Percentiles rank a stretch among this genome's conserved stretches.
These are phyloP conservation scores for Pulveroboletus sp. DNA, from an alignment of 768 basidiomycete genomes.

Conservation along the genomic window DNA sequence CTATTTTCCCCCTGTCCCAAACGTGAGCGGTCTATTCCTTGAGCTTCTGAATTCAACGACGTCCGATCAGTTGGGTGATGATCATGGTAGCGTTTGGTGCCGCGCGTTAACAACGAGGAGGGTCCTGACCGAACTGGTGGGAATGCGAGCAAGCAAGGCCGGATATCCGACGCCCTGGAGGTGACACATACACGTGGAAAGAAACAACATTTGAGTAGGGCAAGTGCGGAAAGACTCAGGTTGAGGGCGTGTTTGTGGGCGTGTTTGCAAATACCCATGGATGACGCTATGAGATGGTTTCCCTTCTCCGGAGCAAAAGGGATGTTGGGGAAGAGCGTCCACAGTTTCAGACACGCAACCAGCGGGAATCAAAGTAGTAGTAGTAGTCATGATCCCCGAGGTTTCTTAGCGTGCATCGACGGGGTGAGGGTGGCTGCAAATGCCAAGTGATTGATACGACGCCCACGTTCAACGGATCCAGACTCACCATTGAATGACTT, in stretches of 20 bases:
- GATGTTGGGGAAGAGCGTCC: not conserved
- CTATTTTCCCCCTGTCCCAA: constrained; percentile 7
- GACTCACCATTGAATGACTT: not conserved
- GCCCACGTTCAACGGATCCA: not conserved
- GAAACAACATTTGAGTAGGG: not conserved
- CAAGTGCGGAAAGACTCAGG: constrained; percentile 8
- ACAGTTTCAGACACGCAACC: not conserved
- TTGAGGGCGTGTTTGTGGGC: constrained; percentile 15
- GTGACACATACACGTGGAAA: constrained; percentile 9
- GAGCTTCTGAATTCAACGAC: constrained; percentile 1
- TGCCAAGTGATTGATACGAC: too few relatives aligned
- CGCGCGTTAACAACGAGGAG: constrained; percentile 26
- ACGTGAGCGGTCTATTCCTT: not conserved
- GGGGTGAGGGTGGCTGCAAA: too few relatives aligned
- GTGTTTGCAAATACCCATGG: constrained; percentile 8
- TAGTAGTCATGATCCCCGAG: not conserved
- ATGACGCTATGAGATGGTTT: not conserved
- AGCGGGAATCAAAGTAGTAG: not conserved
- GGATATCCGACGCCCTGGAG: constrained; percentile 2
- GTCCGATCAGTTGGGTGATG: constrained; percentile 10
- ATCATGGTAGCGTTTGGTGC: constrained; percentile 8
- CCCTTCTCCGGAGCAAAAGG: not conserved
- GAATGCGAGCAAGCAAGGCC: constrained; percentile 1
- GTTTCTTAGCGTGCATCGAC: too few relatives aligned
- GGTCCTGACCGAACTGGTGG: constrained; percentile 4